Base-by-base conservation (phyloP, 768 basidiomycete species). In the Daedaleopsis nitida region DNA sequence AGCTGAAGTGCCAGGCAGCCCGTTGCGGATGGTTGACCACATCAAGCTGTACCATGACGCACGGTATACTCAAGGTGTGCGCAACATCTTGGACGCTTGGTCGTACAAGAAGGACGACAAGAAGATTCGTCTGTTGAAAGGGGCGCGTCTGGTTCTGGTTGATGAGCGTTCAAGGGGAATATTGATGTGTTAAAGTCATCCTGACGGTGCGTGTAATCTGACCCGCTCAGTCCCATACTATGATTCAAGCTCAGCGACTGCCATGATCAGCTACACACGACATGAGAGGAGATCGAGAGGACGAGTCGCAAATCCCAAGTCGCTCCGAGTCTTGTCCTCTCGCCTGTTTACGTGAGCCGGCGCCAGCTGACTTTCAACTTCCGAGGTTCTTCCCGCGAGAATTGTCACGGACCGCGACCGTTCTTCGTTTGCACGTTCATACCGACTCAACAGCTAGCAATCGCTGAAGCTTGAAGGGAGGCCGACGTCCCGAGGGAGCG, bases 31-130 rank as follows among this genome's bases (percentile, higher is more conserved):
- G 10, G n/a, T 45, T 38, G 67, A 57, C 47, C 50, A 68, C 44
- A 56, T 68, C 55, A 62, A 62, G 55, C 23, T 68, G 2, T 65
- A 64, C 51, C 67, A 68, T 38, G 64, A 65, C 39, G 55, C 52
- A 4, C 43, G 23, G 10, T 60, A 68, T 42, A 57, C 64, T 5
- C 48, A 49, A 34, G 39, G 24, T 11, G 34, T 68, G 13, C 52
- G 64, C 6, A 64, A 50, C 12, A 37, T 64, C 14, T 35, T 68
- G 1, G 24, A 52, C 13, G 54, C 55, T 1, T 68, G 67, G 67
- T 38, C 55, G 7, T 65, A 65, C 43, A 35, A 54, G 52, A 23
- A 12, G 12, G 47, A 5, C n/a, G 58, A 27, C 1, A 2, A 0
- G n/a, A 61, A 60, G 47, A 47, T 65, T n/a, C 39, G 58, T 4